Conservation (phyloP, 2,329 filamentous ascomycete genomes). For the Chrysoporthe puriensis region DNA sequence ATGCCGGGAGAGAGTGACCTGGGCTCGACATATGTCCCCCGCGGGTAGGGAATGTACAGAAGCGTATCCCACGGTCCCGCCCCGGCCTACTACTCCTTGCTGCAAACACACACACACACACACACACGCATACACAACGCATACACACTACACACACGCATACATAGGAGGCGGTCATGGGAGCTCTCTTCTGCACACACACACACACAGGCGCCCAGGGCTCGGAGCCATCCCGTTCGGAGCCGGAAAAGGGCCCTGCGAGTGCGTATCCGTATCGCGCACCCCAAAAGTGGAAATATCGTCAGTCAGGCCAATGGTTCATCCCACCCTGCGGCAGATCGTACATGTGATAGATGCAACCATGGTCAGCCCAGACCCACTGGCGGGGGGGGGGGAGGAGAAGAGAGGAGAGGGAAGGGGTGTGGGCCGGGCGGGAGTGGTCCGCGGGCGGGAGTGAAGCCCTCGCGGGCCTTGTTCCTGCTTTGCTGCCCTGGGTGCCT, state of each 20-base stretch:
- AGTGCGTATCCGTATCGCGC: neutral
- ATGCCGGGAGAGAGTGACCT: slow-evolving; percentile 16
- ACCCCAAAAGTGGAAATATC: neutral
- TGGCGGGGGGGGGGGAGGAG: too few relatives aligned
- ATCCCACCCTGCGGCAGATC: slow-evolving; percentile 4
- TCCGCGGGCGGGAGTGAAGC: neutral
- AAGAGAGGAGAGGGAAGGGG: too few relatives aligned
- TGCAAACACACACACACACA: neutral
- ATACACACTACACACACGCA: too few relatives aligned
- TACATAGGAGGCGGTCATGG: neutral
- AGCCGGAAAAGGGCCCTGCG: neutral
- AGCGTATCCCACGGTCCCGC: slow-evolving; percentile 9
- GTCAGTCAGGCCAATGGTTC: slow-evolving; percentile 18
- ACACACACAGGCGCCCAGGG: neutral
- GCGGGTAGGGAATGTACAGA: slow-evolving; percentile 12
- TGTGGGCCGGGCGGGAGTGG: neutral
- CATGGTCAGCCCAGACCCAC: slow-evolving; percentile 7
- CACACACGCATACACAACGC: too few relatives aligned
- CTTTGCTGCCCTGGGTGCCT: neutral
- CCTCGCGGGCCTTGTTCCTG: neutral
- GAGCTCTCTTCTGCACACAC: neutral
- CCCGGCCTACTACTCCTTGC: neutral
- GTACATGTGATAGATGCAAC: slow-evolving; percentile 15
- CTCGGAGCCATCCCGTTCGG: too few relatives aligned
- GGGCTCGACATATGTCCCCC: neutral